phyloP scores from a whole-genome alignment of 2,329 filamentous ascomycete genomes.

The Colletotrichum filicis region DNA sequence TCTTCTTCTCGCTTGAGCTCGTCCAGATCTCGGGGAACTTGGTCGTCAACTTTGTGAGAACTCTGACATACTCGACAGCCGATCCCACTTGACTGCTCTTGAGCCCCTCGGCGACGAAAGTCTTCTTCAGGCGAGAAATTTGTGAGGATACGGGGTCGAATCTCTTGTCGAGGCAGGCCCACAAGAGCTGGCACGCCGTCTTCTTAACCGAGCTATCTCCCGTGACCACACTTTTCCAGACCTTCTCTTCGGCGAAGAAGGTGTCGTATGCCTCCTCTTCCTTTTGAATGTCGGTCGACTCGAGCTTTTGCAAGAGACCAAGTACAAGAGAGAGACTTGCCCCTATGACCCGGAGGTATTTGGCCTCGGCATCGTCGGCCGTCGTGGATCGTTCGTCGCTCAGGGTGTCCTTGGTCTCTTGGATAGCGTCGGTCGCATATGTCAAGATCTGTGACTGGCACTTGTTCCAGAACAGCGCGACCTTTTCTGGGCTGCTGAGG shows the following conservation, averaged over 20 bases:
- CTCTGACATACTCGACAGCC: conserved; percentile 74
- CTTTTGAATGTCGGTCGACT: conserved; percentile 66
- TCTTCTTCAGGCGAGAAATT: conserved; percentile 62
- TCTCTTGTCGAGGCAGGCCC: conserved; percentile 57
- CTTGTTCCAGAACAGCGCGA: conserved; percentile 78
- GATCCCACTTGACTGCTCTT: conserved; percentile 80
- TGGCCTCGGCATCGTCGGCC: conserved; percentile 84
- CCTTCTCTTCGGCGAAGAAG: conserved; percentile 72
- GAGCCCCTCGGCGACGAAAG: conserved; percentile 79
- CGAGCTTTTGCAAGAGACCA: conserved; percentile 61
- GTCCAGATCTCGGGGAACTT: conserved; percentile 80
- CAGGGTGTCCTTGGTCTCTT: conserved; percentile 83
- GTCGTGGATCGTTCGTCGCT: conserved; percentile 91
- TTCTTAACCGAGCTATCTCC: conserved; percentile 66
- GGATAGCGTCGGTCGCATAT: conserved; percentile 82
- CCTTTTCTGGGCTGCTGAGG: conserved; percentile 83
- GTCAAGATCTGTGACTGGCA: conserved; percentile 85
- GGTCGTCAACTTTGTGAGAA: conserved; percentile 74
- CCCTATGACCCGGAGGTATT: conserved; percentile 80
- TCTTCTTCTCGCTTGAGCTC: conserved; percentile 62
- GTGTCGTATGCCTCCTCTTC: conserved; percentile 70
- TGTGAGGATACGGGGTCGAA: conserved; percentile 59
- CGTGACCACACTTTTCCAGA: conserved; percentile 75
- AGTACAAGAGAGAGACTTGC: conserved; percentile 66
- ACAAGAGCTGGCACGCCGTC: conserved; percentile 62